Base-by-base conservation (phyloP, 306 rosid species). In the Dryas alaskensis region DNA sequence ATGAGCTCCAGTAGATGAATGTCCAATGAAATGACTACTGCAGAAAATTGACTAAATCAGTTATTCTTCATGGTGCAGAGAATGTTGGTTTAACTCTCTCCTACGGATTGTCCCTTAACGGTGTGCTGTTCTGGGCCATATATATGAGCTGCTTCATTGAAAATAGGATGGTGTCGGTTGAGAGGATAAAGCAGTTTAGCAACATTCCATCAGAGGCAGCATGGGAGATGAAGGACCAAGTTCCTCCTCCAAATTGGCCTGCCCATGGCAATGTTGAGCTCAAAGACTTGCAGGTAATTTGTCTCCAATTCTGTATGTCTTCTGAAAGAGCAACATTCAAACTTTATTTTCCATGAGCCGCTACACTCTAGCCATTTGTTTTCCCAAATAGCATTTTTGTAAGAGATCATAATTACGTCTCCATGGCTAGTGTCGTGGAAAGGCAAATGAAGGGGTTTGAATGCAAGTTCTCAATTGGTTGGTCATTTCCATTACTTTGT, bases 131-230 rank as follows among this genome's bases (percentile, higher is more conserved):
- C 65, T 92, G 87, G 87, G 85, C 96, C 7, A 69, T 92, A 19
- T 92, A 88, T 81, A 79, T 89, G 92, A 94, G 99, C 60, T 94
- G 99, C 81, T 86, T 88, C 73, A 82, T 94, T 8, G 99, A 94
- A 82, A 94, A 94, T 83, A 87, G 82, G 82, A 80, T 94, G 99
- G 99, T 94, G 8, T 94, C 99, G n/a, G 96, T 94, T 57, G 99
- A 94, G 87, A 86, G 98, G 83, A 78, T 94, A 59, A 91, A 83
- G 46, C 99, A 94, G 72, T 94, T 92, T 73, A 87, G 89, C 8
- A 76, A 67, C 37, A 94, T 92, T 69, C 96, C 92, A 70, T 83
- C 99, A 0, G 99, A 94, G 83, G 85, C 99, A 50, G 66, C 71
- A 47, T 94, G 99, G 99, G 67, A 77, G 57, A 70, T 88, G 40